Conservation (phyloP, 1,284 basidiomycete species). For the Fomitopsis palustris region DNA sequence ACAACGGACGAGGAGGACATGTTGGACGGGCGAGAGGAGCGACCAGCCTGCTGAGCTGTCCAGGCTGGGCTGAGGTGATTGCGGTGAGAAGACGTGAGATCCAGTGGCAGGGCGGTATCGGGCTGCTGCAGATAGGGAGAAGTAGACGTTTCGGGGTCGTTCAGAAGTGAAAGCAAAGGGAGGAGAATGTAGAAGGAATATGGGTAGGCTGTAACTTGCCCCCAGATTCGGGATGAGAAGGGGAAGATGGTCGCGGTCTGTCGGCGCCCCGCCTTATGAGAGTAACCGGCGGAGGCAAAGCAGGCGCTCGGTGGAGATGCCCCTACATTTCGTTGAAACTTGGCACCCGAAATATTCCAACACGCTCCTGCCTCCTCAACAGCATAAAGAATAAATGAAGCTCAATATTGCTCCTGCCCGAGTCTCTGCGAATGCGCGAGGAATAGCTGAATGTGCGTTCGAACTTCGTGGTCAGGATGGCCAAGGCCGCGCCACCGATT, state of each 20-base stretch:
- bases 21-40: neutral
- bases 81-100: neutral
- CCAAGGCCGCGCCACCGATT: neutral
- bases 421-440: too few relatives aligned
- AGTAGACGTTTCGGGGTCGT: neutral
- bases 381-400: neutral
- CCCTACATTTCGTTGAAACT: too few relatives aligned
- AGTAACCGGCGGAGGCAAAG: neutral
- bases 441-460: too few relatives aligned
- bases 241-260: neutral
- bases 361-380: too few relatives aligned
- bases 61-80: neutral
- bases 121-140: conserved; percentile 2
- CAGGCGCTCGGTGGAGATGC: neutral
- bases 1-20: neutral
- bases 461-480: too few relatives aligned
- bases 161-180: neutral
- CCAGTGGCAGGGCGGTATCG: neutral
- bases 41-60: neutral
- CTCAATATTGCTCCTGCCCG: too few relatives aligned
- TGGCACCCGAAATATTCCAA: neutral
- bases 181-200: neutral
- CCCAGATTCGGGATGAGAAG: neutral
- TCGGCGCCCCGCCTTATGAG: neutral
- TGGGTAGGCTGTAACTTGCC: neutral